Percentiles rank a stretch among this genome's conserved stretches.
Conservation (phyloP, 345 rosid species). For the Ceriops tagal region DNA sequence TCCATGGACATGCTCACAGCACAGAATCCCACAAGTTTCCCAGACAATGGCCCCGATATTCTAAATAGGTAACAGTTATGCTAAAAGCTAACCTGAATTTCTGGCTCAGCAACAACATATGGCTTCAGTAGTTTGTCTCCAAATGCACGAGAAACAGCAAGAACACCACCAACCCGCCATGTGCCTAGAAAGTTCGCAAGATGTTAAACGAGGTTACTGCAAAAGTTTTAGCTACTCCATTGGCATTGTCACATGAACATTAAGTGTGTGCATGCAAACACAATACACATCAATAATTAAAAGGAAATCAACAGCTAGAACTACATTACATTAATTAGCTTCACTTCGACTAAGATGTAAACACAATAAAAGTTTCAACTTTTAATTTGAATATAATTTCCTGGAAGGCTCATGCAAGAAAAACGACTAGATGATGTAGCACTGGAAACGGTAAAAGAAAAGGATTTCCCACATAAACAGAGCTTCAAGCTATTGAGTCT, state of each 20-base stretch:
- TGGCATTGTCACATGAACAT: neutral
- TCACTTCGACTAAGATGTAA: too few species aligned
- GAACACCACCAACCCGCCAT: constrained; percentile 49
- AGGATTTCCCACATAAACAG: neutral
- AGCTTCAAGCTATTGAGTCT: neutral
- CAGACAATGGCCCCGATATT: neutral
- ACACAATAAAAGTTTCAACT: too few species aligned
- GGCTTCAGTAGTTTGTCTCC: constrained; percentile 56
- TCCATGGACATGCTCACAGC: neutral
- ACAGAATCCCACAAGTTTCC: neutral
- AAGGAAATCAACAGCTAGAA: too few species aligned
- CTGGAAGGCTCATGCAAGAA: too few species aligned
- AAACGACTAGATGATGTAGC: too few species aligned
- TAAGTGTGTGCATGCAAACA: neutral
- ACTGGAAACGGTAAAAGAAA: too few species aligned
- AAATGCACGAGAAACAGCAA: constrained; percentile 66
- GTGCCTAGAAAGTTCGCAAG: constrained; percentile 32
- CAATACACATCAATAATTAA: neutral
- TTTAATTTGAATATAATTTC: too few species aligned
- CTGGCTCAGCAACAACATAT: constrained; percentile 65
- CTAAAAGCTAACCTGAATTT: constrained; percentile 44
- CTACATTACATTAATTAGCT: too few species aligned
- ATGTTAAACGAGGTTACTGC: constrained; percentile 1
- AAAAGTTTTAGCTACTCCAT: neutral
- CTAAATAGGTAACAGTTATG: too few species aligned